A percentile compares a stretch with the other conserved stretches of the same genome.
Evolutionary conservation across 306 rosid species (phyloP).

Genomic region (Cicer bijugum): DNA sequence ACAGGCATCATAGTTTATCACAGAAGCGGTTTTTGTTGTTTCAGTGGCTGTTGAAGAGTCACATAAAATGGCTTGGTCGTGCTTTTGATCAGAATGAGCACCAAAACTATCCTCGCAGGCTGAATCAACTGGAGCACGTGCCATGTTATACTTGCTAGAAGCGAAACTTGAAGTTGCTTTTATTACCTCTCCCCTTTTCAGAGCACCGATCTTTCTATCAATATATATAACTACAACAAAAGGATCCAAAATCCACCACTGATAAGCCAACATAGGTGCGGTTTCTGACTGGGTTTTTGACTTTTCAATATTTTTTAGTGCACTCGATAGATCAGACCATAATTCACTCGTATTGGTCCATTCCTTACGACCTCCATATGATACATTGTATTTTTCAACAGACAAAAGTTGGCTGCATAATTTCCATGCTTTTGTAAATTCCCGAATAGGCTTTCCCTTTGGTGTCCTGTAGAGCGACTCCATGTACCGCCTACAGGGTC

Average conservation of each 20-base stretch:
- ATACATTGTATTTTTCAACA: constrained; percentile 51
- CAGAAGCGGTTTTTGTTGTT: constrained; percentile 44
- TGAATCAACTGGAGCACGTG: constrained; percentile 43
- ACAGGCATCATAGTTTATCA: constrained; percentile 44
- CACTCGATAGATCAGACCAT: constrained; percentile 72
- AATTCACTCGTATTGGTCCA: constrained; percentile 76
- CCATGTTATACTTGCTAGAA: constrained; percentile 42
- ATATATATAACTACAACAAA: constrained; percentile 68
- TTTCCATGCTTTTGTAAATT: constrained; percentile 86
- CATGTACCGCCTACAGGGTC: constrained; percentile 67
- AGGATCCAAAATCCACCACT: constrained; percentile 88
- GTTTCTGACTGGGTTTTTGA: constrained; percentile 52
- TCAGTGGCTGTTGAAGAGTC: constrained; percentile 45
- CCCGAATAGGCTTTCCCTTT: constrained; percentile 75
- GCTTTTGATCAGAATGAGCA: constrained; percentile 43
- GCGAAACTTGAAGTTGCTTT: constrained; percentile 57
- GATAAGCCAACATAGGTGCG: constrained; percentile 60
- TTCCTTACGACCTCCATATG: constrained; percentile 56
- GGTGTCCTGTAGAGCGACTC: constrained; percentile 84
- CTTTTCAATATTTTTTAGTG: constrained; percentile 63
- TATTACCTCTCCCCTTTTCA: constrained; percentile 86
- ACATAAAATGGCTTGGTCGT: constrained; percentile 41
- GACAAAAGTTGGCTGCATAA: constrained; percentile 75
- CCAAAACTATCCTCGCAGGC: constrained; percentile 36
- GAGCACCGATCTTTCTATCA: constrained; percentile 76